A percentile compares a stretch with the other conserved stretches of the same genome.
These are phyloP conservation scores for Moringa oleifera DNA, from an alignment of 345 rosid species.

Conservation along the genomic window DNA sequence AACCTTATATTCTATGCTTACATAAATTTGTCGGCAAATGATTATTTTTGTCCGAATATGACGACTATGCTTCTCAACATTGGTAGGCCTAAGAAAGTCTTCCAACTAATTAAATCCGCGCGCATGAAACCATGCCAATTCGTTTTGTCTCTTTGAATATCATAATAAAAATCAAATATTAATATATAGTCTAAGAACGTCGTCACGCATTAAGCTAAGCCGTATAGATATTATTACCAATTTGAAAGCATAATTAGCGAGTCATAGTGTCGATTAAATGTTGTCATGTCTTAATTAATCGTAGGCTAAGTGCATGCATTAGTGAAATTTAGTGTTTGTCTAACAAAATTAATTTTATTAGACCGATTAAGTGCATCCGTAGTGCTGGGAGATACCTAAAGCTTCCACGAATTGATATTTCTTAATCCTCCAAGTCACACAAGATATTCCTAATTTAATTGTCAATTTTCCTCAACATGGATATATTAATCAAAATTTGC, in stretches of 20 bases:
- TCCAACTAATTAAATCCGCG: neutral
- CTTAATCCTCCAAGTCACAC: slow-evolving; percentile 4
- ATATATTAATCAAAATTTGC: neutral
- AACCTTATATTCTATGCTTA: too few relatives aligned
- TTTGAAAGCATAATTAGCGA: too few relatives aligned
- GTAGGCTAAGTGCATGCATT: slow-evolving; percentile 1
- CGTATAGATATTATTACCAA: too few relatives aligned
- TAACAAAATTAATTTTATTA: neutral
- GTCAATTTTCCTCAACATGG: neutral
- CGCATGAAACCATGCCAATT: neutral
- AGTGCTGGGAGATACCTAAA: slow-evolving; percentile 5
- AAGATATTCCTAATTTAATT: slow-evolving; percentile 6
- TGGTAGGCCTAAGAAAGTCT: neutral
- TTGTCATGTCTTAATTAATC: too few relatives aligned
- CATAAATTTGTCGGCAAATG: neutral
- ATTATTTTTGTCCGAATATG: neutral
- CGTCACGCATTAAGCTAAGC: neutral
- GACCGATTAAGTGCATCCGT: neutral
- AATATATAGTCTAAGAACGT: too few relatives aligned
- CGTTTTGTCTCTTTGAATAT: neutral
- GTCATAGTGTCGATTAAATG: too few relatives aligned
- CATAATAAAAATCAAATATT: too few relatives aligned
- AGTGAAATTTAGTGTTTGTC: neutral
- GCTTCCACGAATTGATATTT: slow-evolving; percentile 18
- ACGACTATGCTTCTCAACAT: neutral